Evolutionary conservation across 129 eudicot genomes (phyloP), one percentile per base, ranked within the genome.

Genomic region (Daucus carota): DNA sequence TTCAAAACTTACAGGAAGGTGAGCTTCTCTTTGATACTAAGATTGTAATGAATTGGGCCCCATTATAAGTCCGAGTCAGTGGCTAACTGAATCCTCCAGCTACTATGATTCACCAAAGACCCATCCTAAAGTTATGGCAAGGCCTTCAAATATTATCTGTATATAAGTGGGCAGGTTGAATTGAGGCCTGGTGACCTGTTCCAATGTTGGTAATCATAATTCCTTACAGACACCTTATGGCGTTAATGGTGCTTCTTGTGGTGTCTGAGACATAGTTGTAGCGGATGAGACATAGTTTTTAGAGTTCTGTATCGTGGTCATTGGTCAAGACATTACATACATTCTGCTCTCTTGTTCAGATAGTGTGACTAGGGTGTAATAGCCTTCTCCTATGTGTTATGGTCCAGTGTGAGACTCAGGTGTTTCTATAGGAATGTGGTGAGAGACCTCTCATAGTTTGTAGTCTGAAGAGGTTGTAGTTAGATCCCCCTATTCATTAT

Each of bases 311-410:
- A 16, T 62, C 13, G 18, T 60, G 34, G 22, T 62, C n/a, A n/a
- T n/a, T 62, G 69, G 5, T 4, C n/a, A n/a, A n/a, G n/a, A 13
- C 69, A 14, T 28, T 28, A 11, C 34, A 62, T 28, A 62, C 38
- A 31, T 31, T 62, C 29, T 29, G 20, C 38, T 62, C 38, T 62
- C 38, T 62, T 28, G 34, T 62, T 28, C 14, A 6, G 9, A 62
- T 24, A 28, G 38, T 62, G 69, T 29, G 69, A 62, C 69, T 62
- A 29, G 38, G 69, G 18, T 62, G 69, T 62, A 54, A n/a, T 54
- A n/a, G 31, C 29, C 5, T 3, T 31, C 63, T 8, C 12, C 13
- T 8, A 54, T 54, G 3, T 2, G 31, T n/a, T 54, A 11, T 54
- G 63, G n/a, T 54, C 31, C 63, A 54, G 9, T 22, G 31, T 52